Conservation (phyloP, 352 stramenopile genomes). For the Achlya hypogyna region DNA sequence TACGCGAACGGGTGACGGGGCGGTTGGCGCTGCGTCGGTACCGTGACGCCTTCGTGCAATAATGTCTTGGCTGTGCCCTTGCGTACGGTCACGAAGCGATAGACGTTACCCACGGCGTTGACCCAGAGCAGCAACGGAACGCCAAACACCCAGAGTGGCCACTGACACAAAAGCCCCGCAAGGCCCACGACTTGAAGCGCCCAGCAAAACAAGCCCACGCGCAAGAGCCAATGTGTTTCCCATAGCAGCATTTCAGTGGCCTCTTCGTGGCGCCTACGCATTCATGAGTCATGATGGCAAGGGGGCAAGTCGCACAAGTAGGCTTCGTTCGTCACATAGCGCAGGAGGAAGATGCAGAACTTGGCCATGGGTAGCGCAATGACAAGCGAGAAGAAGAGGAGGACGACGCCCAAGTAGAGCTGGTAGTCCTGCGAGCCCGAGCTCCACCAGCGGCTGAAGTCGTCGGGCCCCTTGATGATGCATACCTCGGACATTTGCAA, state of each 20-base stretch:
- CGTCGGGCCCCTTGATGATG: neutral
- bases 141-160: constrained; percentile 19
- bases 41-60: constrained; percentile 6
- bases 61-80: constrained; percentile 13
- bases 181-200: constrained; percentile 5
- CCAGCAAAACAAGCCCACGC: constrained; percentile 14
- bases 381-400: constrained; percentile 20
- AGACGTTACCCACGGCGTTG: constrained; percentile 12
- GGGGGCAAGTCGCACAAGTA: neutral
- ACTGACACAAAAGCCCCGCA: constrained; percentile 14
- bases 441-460: constrained; percentile 13
- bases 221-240: constrained; percentile 19
- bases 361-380: constrained; percentile 15
- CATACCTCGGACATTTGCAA: constrained; percentile 7
- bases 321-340: neutral
- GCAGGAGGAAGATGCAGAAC: constrained; percentile 5
- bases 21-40: neutral
- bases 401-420: constrained; percentile 11
- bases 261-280: neutral
- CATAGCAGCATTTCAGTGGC: constrained; percentile 12
- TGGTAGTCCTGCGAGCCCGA: constrained; percentile 3
- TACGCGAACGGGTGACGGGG: neutral
- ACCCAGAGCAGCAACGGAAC: constrained; percentile 16
- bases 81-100: constrained; percentile 4
- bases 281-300: neutral